phyloP scores from a whole-genome alignment of 768 basidiomycete genomes.

The Chalciporus piperatus region DNA sequence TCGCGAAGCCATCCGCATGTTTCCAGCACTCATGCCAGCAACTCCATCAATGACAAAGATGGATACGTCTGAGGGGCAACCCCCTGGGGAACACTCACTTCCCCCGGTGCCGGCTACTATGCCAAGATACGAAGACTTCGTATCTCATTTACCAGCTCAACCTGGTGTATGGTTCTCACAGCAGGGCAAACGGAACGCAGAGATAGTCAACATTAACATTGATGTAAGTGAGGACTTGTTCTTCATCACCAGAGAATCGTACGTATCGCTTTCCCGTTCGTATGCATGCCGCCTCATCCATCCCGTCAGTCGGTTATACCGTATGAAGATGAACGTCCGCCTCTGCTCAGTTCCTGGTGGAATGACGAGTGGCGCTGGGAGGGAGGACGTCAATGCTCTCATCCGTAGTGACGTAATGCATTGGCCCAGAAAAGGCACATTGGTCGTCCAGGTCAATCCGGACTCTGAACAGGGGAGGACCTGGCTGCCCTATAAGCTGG shows the following conservation, averaged over 20 bases:
- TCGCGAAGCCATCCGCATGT: conserved; percentile 3
- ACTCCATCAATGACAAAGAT: not conserved
- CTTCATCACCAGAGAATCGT: conserved; percentile 15
- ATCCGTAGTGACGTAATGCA: conserved; percentile 16
- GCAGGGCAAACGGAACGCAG: conserved; percentile 16
- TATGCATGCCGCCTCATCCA: not conserved
- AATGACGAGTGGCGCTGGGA: not conserved
- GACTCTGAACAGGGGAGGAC: conserved; percentile 30
- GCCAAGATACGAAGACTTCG: conserved; percentile 1
- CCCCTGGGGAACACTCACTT: not conserved
- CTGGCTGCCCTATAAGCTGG: conserved; percentile 46
- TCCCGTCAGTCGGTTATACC: conserved; percentile 1
- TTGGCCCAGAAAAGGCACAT: conserved; percentile 46
- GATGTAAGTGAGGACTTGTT: conserved; percentile 23
- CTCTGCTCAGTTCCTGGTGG: conserved; percentile 21
- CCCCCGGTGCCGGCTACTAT: not conserved
- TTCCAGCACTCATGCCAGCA: conserved; percentile 4
- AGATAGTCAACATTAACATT: conserved; percentile 23
- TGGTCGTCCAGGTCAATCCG: conserved; percentile 47
- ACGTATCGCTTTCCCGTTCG: not conserved
- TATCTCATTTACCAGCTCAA: conserved; percentile 14
- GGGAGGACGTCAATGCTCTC: conserved; percentile 4
- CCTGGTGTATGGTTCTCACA: conserved; percentile 29
- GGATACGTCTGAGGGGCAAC: not conserved
- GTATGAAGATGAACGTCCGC: conserved; percentile 18